These are phyloP conservation scores for Nakazawaea pomicola DNA, from an alignment of 805 yeast genomes.

Conservation along the genomic window DNA sequence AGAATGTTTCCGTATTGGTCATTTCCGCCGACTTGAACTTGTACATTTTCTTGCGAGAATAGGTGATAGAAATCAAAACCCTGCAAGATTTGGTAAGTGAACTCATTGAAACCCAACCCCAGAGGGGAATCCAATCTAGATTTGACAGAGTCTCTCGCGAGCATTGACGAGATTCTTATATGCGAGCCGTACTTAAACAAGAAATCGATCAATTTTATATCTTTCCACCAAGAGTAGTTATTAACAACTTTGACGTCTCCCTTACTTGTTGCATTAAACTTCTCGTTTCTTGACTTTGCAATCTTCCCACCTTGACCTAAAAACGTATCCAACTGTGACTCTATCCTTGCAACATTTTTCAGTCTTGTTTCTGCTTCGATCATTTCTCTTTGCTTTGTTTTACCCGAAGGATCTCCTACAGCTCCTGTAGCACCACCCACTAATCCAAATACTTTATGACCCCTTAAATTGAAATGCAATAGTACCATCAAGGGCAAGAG, in stretches of 20 bases:
- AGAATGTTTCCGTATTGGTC: slow-evolving; percentile 99
- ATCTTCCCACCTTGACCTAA: slow-evolving; percentile 58
- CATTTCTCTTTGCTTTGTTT: slow-evolving; percentile 64
- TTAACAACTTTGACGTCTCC: slow-evolving; percentile 32
- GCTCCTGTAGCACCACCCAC: slow-evolving; percentile 96
- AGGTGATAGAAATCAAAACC: slow-evolving; percentile 91
- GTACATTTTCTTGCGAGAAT: slow-evolving; percentile 51
- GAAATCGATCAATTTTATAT: slow-evolving; percentile 71
- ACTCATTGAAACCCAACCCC: slow-evolving; percentile 92
- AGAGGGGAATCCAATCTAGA: slow-evolving; percentile 60
- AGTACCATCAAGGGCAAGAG: slow-evolving; percentile 81
- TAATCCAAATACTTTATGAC: slow-evolving; percentile 77
- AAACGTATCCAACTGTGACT: slow-evolving; percentile 56
- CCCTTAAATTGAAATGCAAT: slow-evolving; percentile 77
- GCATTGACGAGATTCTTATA: slow-evolving; percentile 81
- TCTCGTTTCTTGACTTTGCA: slow-evolving; percentile 43
- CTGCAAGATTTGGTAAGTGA: slow-evolving; percentile 87
- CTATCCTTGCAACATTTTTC: slow-evolving; percentile 55
- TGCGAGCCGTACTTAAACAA: slow-evolving; percentile 70
- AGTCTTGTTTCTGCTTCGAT: slow-evolving; percentile 49
- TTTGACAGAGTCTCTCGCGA: slow-evolving; percentile 83
- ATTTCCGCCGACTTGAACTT: slow-evolving; percentile 88
- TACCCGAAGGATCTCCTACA: slow-evolving; percentile 96
- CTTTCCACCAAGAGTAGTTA: slow-evolving; percentile 84
- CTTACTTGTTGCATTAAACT: neutral